These are phyloP conservation scores for Phragmites australis DNA, from an alignment of 176 grass and related monocot species.

Conservation along the genomic window DNA sequence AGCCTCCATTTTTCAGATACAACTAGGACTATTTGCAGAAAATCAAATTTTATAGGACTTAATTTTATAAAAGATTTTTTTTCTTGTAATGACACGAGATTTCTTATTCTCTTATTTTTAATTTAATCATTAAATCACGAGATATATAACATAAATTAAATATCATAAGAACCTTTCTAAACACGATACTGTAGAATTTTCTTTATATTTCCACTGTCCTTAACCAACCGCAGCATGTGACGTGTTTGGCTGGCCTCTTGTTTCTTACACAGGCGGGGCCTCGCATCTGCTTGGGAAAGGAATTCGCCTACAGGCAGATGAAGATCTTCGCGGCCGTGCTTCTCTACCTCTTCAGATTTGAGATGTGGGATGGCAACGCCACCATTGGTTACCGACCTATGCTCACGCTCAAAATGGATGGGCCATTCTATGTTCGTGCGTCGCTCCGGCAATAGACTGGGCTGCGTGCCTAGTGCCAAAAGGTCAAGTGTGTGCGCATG, in stretches of 20 bases:
- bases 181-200: no score
- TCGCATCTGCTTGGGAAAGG: slow-evolving; percentile 80
- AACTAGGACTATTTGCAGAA: neutral
- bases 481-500: neutral
- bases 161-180: no score
- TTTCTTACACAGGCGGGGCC: slow-evolving; percentile 52
- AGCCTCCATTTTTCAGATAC: neutral
- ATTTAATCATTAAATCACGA: no score
- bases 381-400: slow-evolving; percentile 38
- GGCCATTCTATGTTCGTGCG: slow-evolving; percentile 45
- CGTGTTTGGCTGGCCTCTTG: neutral
- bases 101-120: no score
- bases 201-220: no score
- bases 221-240: neutral
- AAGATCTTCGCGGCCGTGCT: slow-evolving; percentile 64
- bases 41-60: no score
- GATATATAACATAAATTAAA: no score
- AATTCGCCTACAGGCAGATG: slow-evolving; percentile 92
- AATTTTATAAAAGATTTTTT: no score
- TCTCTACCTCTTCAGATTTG: slow-evolving; percentile 60
- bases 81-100: no score
- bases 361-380: slow-evolving; percentile 48
- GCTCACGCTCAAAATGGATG: slow-evolving; percentile 67
- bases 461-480: no score
- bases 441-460: slow-evolving; percentile 28